A percentile compares a stretch with the other conserved stretches of the same genome.
Evolutionary conservation across 106 monocot genomes (phyloP).

Genomic region (Iris macrosiphon): DNA sequence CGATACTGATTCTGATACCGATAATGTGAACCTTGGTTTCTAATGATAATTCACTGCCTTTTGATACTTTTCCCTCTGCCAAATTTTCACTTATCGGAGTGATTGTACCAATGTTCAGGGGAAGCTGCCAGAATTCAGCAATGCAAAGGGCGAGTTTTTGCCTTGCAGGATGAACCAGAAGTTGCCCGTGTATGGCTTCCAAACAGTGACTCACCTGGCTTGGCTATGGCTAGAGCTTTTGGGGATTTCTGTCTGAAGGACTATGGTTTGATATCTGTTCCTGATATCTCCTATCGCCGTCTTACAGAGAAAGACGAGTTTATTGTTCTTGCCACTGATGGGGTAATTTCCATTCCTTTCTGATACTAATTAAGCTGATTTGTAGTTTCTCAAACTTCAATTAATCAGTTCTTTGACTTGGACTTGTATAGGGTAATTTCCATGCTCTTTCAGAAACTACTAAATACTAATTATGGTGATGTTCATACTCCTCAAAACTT

Average conservation of each 20-base stretch:
- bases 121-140: conserved; percentile 43
- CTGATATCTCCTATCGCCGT: conserved; percentile 31
- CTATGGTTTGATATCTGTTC: conserved; percentile 39
- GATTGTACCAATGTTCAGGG: conserved; percentile 8
- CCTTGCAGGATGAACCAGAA: conserved; percentile 40
- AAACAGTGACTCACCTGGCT: conserved; percentile 31
- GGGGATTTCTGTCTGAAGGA: conserved; percentile 43
- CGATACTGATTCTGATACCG: too few species aligned
- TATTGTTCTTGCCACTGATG: conserved; percentile 44
- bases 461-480: too few species aligned
- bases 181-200: conserved; percentile 41
- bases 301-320: conserved; percentile 41
- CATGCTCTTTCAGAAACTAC: too few species aligned
- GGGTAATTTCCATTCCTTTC: conserved; percentile 23
- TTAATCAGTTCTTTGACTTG: too few species aligned
- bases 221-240: conserved; percentile 50
- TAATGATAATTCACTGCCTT: too few species aligned
- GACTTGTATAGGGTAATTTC: too few species aligned
- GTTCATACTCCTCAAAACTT: too few species aligned
- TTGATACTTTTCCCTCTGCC: too few species aligned
- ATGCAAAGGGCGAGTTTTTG: conserved; percentile 37
- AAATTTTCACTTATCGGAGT: too few species aligned
- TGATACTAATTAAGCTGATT: too few species aligned
- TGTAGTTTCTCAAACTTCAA: too few species aligned
- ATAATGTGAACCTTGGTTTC: too few species aligned